These are phyloP conservation scores for Penicillium vulpinum DNA, from an alignment of 2,329 filamentous ascomycete species.

Conservation along the genomic window DNA sequence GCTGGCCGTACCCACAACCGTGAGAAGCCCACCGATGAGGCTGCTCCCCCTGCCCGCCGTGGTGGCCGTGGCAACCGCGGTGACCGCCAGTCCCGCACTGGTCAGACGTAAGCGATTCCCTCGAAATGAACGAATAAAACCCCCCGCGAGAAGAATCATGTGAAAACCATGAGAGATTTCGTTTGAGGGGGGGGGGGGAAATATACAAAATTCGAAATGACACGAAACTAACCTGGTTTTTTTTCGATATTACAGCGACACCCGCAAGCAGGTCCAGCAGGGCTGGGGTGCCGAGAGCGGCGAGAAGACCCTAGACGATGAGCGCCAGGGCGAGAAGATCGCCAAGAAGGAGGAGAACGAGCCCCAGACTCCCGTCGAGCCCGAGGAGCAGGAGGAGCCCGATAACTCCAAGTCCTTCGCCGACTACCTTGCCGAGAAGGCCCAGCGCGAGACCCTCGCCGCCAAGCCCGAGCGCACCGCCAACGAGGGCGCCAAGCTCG, in stretches of 20 bases:
- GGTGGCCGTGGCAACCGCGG: slow-evolving; percentile 45
- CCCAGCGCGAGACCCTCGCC: slow-evolving; percentile 66
- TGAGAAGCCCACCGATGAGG: slow-evolving; percentile 72
- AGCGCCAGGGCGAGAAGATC: slow-evolving; percentile 86
- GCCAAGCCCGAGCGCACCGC: slow-evolving; percentile 75
- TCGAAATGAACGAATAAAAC: slow-evolving; percentile 3
- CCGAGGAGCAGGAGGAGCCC: slow-evolving; percentile 61
- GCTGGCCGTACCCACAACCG: slow-evolving; percentile 82
- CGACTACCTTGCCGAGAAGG: slow-evolving; percentile 78
- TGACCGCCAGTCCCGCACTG: slow-evolving; percentile 64
- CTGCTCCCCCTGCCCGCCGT: slow-evolving; percentile 47
- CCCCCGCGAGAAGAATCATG: background rate
- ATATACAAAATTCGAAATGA: background rate
- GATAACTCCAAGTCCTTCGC: slow-evolving; percentile 88
- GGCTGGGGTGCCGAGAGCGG: slow-evolving; percentile 86
- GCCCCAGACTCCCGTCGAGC: slow-evolving; percentile 53
- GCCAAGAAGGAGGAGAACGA: slow-evolving; percentile 83
- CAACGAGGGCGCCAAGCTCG: slow-evolving; percentile 84
- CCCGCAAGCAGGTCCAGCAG: slow-evolving; percentile 63
- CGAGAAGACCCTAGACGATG: slow-evolving; percentile 81
- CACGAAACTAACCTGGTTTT: slow-evolving; percentile 22
- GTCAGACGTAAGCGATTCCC: slow-evolving; percentile 55
- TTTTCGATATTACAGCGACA: slow-evolving; percentile 34
- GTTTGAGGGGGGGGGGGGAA: background rate
- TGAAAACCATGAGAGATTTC: background rate